phyloP scores from a whole-genome alignment of 306 rosid genomes.

The Phaseolus lunatus region DNA sequence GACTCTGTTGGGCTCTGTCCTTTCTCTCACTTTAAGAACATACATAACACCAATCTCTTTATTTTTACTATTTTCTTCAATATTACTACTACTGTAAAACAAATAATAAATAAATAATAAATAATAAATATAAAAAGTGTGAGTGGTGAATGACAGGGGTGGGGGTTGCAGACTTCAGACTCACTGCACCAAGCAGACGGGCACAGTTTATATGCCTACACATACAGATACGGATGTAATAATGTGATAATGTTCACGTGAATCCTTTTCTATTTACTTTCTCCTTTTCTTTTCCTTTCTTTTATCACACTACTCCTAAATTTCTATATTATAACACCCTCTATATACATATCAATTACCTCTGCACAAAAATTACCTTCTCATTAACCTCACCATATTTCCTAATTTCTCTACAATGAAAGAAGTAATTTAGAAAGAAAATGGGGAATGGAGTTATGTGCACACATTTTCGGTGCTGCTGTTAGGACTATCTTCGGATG shows the following conservation, averaged over 20 bases:
- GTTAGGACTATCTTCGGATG: slow-evolving; percentile 23
- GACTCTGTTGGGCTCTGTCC: slow-evolving; percentile 45
- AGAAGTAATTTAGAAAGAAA: neutral
- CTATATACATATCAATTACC: no score
- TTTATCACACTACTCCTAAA: no score
- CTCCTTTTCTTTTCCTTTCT: neutral
- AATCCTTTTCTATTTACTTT: slow-evolving; percentile 2
- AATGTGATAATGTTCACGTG: slow-evolving; percentile 54
- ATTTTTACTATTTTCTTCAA: neutral
- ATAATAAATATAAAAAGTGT: neutral
- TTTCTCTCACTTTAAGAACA: neutral
- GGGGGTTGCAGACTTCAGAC: slow-evolving; percentile 40
- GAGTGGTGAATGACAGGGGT: slow-evolving; percentile 46
- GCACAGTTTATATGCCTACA: slow-evolving; percentile 43
- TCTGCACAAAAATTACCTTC: no score
- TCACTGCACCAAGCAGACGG: slow-evolving; percentile 51
- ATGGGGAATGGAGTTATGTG: neutral
- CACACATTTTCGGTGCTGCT: slow-evolving; percentile 4
- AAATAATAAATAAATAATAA: no score
- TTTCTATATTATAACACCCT: no score
- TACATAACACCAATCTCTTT: neutral
- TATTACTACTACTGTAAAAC: no score
- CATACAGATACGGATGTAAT: slow-evolving; percentile 46
- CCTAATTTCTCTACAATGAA: no score
- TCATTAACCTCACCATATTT: no score